Conservation (phyloP, 805 yeast species). For the Cyberlindnera saturnus region DNA sequence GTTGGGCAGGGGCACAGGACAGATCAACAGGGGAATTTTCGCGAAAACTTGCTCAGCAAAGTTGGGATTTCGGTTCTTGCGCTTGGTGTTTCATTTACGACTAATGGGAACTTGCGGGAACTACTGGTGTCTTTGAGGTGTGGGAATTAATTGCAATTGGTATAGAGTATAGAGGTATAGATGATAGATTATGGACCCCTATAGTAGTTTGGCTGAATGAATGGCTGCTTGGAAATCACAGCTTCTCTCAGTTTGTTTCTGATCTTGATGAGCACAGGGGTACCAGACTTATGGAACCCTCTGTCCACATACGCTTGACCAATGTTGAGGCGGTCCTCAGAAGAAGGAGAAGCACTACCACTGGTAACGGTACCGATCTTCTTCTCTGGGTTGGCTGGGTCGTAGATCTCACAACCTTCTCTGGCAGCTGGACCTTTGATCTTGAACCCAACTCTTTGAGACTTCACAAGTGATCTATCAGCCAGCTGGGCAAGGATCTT, state of each 20-base stretch:
- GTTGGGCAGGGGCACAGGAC: slow-evolving; percentile 2
- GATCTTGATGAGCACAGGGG: slow-evolving; percentile 64
- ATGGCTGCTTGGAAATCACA: slow-evolving; percentile 75
- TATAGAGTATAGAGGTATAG: background rate
- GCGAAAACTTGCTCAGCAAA: too few relatives aligned
- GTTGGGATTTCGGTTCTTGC: background rate
- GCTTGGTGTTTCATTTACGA: too few relatives aligned
- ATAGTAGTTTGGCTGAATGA: slow-evolving; percentile 70
- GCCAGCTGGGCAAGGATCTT: slow-evolving; percentile 65
- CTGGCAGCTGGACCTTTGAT: slow-evolving; percentile 90
- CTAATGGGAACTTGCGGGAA: background rate
- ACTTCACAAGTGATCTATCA: slow-evolving; percentile 50
- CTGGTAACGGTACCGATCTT: slow-evolving; percentile 50
- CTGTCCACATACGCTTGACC: slow-evolving; percentile 87
- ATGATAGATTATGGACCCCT: slow-evolving; percentile 21
- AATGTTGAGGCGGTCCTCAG: slow-evolving; percentile 64
- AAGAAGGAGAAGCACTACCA: slow-evolving; percentile 63
- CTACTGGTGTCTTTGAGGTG: background rate
- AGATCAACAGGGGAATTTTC: too few relatives aligned
- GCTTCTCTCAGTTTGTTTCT: slow-evolving; percentile 82
- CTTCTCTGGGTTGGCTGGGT: slow-evolving; percentile 45
- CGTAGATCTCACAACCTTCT: slow-evolving; percentile 60
- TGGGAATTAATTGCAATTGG: too few relatives aligned
- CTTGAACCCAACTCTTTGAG: slow-evolving; percentile 68
- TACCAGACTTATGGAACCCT: slow-evolving; percentile 66